phyloP scores from a whole-genome alignment of 148 eudicot species.

The Fagopyrum tataricum region DNA sequence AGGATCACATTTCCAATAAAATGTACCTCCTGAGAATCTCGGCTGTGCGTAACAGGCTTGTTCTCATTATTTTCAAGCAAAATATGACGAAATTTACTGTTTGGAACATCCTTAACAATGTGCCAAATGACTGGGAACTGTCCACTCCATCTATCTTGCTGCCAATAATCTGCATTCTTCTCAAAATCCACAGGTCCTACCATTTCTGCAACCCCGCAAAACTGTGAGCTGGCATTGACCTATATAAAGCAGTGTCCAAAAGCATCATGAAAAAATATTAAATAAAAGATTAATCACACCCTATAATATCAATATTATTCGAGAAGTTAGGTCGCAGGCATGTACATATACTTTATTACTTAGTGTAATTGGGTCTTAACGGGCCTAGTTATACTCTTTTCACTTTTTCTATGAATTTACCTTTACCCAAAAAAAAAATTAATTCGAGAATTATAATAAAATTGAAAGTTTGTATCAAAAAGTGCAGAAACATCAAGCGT shows the following conservation, averaged over 20 bases:
- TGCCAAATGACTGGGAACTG: conserved; percentile 88
- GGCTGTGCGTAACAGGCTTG: conserved; percentile 97
- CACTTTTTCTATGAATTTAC: too few relatives aligned
- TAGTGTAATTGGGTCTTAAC: too few relatives aligned
- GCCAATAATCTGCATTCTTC: conserved; percentile 88
- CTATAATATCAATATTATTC: background rate
- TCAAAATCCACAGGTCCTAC: conserved; percentile 81
- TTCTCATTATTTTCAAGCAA: conserved; percentile 85
- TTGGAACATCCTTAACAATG: conserved; percentile 85
- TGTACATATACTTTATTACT: too few relatives aligned
- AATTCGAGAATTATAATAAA: background rate
- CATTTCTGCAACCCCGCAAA: conserved; percentile 98
- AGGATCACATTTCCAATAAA: background rate
- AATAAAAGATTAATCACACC: background rate
- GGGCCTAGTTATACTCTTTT: too few relatives aligned
- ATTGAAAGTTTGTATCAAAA: background rate
- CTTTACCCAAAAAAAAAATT: too few relatives aligned
- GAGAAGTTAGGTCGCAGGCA: too few relatives aligned
- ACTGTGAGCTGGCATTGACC: conserved; percentile 98
- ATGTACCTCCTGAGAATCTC: conserved; percentile 94
- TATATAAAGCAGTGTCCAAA: conserved; percentile 20
- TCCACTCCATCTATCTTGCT: conserved; percentile 98
- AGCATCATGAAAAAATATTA: background rate
- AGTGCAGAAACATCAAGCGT: background rate
- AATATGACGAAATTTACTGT: conserved; percentile 80